Base-by-base conservation (phyloP, 1,284 basidiomycete genomes). In the Testicularia cyperi region DNA sequence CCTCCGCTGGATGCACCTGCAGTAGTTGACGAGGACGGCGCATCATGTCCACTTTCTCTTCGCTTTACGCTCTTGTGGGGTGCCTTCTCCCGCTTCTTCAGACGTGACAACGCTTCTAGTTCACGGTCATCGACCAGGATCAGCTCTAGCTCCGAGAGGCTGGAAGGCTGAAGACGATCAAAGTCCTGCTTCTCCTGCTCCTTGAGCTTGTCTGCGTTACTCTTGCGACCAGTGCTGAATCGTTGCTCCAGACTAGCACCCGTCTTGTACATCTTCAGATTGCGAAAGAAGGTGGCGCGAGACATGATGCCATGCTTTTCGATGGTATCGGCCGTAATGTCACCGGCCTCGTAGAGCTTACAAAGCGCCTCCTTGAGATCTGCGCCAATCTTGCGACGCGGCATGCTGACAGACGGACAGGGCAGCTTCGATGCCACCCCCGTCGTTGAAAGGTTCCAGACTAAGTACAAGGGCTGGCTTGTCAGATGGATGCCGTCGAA, bases 291-390 rank as follows among this genome's bases (percentile, higher is more conserved):
- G n/a, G 60, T 63, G 29, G 53, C 54, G 18, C 60, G 44, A 5
- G 54, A 56, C 60, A 63, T 63, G 45, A 63, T 57, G 28, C 60
- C 60, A 27, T 63, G 53, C 38, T 57, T 63, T 23, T 63, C 60
- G 27, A 63, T 63, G 6, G 49, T 54, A 16, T 63, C 60, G 15
- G 60, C 60, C 37, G 32, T 63, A 19, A 63, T 52, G 33, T 63
- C 60, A 21, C 60, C 60, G 18, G 60, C 60, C 30, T 63, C 60
- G 34, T 63, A 63, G 6, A 63, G 54, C 49, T 63, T 63, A 29
- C 60, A 63, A 12, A 63, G 45, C 18, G 60, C 60, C 49, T 63
- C 60, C 24, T 63, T 63, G 32, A 63, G 60, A 39, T 63, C 60
- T 13, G 60, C 60, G n/a, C 60, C 54, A 20, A 63, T 63, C 43